Evolutionary conservation across 208 protist species (phyloP), one percentile per base, ranked within the genome.

Genomic region (Trypanosomatidae sp.): DNA sequence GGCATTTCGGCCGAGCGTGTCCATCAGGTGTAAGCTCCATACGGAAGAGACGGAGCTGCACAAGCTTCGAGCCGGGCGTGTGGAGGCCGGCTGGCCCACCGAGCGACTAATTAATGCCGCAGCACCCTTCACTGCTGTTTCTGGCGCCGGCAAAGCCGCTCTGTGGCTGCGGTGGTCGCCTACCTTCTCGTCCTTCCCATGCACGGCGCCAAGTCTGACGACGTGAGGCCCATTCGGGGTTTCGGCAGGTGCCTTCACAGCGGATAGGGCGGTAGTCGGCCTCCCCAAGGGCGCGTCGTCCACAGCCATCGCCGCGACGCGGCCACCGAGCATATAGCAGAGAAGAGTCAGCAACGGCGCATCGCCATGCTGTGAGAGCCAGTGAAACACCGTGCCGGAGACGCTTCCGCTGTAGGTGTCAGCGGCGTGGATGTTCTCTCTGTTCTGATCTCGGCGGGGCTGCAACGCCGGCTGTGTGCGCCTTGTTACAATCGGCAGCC

Each of bases 301-400:
- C 17, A 17, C 44, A 2, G 9, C 15, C 19, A 19, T 55, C 46
- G 47, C 50, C 8, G 25, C 50, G 36, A 17, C 46, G 58, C 46
- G 2, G 28, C 58, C 33, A 13, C 33, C 43, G 19, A 75, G 43
- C 15, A 36, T 33, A 30, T 22, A 28, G 10, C 66, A 19, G 17
- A 76, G 41, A 12, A 81, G 52, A 2, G 55, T 67, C 66, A 76
- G 28, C 25, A 76, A 46, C 17, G 49, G 41, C 5, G 69, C 39
- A n/a, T 81, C 69, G 2, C 66, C 67, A 28, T 66, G 52, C 4
- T 50, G 43, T n/a, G 62, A 65, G 8, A 77, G 62, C 73, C 72
- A 74, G 49, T 74, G 69, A 13, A 74, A 22, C 30, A 73, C 46
- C 33, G 73, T 77, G 41, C 68, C 65, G 19, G 33, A 56, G 33